Evolutionary conservation across 2,329 filamentous ascomycete genomes (phyloP), one percentile per base, ranked within the genome.

Genomic region (Coniochaeta sp.): DNA sequence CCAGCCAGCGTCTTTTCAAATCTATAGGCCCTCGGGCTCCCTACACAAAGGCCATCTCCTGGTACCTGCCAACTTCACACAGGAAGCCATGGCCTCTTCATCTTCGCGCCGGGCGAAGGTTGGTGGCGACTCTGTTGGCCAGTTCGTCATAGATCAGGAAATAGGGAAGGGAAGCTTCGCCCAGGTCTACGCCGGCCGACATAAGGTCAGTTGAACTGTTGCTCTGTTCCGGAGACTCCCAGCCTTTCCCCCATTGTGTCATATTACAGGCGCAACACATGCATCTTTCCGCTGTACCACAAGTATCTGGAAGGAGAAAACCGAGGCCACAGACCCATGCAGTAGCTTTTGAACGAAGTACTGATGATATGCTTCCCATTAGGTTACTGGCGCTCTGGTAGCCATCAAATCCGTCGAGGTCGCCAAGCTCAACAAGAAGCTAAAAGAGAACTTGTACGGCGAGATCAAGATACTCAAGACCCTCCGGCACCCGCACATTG

Each of bases 91-190:
- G 69, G 63, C 64, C 47, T 61, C 66, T 26, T 61, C 66, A 58
- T 65, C 65, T 38, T 66, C 67, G 36, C 66, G 68, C 40, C 65
- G 66, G 62, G n/a, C 60, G 68, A 64, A 58, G 61, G 58, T 57
- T 16, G 55, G 69, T 65, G 75, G 77, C 60, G 75, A 73, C 67
- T 64, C 70, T 63, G 73, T 95, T 68, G 91, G 92, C 66, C 86
- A 89, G 70, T 97, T 96, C 75, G 83, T 84, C 68, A 87, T 93
- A 69, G 85, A 92, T 67, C 87, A 89, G 67, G 91, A 97, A 77
- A 97, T 98, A 72, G 95, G 95, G 64, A 95, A 95, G 77, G 95
- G 95, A 64, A 98, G 95, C 79, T 99, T 98, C 79, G 95, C 95
- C 65, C 92, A 92, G 66, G 95, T 99, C 66, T 98, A 95, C 74